A percentile compares a stretch with the other conserved stretches of the same genome.
phyloP scores from a whole-genome alignment of 768 basidiomycete species.

The Suillus sp. region DNA sequence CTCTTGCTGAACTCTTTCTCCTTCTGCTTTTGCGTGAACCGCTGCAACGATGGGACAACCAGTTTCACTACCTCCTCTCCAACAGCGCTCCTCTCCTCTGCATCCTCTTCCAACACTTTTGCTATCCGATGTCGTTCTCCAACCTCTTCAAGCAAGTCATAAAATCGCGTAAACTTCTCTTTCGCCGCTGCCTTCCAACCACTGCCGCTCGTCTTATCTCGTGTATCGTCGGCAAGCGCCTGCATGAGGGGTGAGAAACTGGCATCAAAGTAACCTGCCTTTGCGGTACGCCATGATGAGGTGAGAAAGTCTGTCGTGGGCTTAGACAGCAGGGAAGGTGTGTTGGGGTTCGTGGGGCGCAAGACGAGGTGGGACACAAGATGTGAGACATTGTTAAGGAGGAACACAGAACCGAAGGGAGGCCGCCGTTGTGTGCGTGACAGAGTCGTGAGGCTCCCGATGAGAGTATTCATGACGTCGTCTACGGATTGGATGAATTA shows the following conservation, averaged over 20 bases:
- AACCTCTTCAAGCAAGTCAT: slow-evolving; percentile 78
- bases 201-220: slow-evolving; percentile 47
- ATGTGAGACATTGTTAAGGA: slow-evolving; percentile 79
- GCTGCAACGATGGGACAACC: slow-evolving; percentile 71
- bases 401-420: slow-evolving; percentile 71
- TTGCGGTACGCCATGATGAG: slow-evolving; percentile 76
- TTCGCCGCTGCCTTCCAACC: slow-evolving; percentile 62
- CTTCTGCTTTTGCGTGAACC: slow-evolving; percentile 72
- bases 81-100: slow-evolving; percentile 55
- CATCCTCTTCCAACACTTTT: slow-evolving; percentile 71
- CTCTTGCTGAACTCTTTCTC: slow-evolving; percentile 89
- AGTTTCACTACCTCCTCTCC: slow-evolving; percentile 77
- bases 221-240: slow-evolving; percentile 49
- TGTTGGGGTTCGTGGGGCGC: slow-evolving; percentile 47
- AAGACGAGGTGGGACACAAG: slow-evolving; percentile 61
- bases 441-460: slow-evolving; percentile 63
- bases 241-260: slow-evolving; percentile 83
- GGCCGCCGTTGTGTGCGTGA: slow-evolving; percentile 62
- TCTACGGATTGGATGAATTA: slow-evolving; percentile 40
- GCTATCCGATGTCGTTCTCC: slow-evolving; percentile 73
- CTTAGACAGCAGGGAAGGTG: slow-evolving; percentile 57
- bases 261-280: slow-evolving; percentile 81
- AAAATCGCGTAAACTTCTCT: slow-evolving; percentile 83
- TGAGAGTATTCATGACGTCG: slow-evolving; percentile 70
- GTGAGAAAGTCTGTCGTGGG: slow-evolving; percentile 63